Percentiles rank a stretch among this genome's conserved stretches.
Evolutionary conservation across 805 yeast species (phyloP).

Genomic region (Saccharomycopsis fodiens): DNA sequence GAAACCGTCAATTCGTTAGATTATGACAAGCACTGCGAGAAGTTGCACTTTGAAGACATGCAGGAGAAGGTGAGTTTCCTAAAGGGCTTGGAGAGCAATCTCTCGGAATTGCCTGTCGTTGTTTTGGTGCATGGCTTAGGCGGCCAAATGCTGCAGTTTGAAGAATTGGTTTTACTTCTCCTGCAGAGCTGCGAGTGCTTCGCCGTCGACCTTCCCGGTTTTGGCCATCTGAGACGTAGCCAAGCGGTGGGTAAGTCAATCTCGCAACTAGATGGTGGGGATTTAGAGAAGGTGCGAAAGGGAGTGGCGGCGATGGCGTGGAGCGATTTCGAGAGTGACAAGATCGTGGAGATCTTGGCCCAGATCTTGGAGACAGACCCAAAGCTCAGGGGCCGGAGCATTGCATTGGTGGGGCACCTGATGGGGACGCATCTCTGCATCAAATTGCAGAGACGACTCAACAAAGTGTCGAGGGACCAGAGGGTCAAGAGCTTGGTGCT

Average conservation of each 20-base stretch:
- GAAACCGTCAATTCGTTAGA: constrained; percentile 7
- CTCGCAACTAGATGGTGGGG: constrained; percentile 13
- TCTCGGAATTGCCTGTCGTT: constrained; percentile 48
- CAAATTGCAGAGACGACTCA: constrained; percentile 34
- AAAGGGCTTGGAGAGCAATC: constrained; percentile 17
- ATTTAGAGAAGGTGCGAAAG: constrained; percentile 1
- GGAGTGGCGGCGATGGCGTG: constrained; percentile 3
- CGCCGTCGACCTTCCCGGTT: constrained; percentile 82
- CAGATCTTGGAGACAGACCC: constrained; percentile 20
- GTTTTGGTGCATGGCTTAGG: constrained; percentile 84
- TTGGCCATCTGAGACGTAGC: constrained; percentile 40
- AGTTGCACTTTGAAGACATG: constrained; percentile 11
- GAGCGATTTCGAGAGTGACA: constrained; percentile 16
- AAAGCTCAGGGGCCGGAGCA: constrained; percentile 19
- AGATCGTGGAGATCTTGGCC: constrained; percentile 13
- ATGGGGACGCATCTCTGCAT: constrained; percentile 58
- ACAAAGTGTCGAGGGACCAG: constrained; percentile 14
- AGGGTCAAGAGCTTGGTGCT: constrained; percentile 10
- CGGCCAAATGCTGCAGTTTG: constrained; percentile 83
- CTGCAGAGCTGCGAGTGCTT: constrained; percentile 55
- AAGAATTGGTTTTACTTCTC: constrained; percentile 52
- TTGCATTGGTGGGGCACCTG: constrained; percentile 60
- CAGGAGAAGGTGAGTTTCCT: constrained; percentile 7
- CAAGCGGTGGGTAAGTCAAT: constrained; percentile 9
- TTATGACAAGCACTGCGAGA: constrained; percentile 10